Conservation (phyloP, 2,329 filamentous ascomycete genomes). For the Talaromyces funiculosus region DNA sequence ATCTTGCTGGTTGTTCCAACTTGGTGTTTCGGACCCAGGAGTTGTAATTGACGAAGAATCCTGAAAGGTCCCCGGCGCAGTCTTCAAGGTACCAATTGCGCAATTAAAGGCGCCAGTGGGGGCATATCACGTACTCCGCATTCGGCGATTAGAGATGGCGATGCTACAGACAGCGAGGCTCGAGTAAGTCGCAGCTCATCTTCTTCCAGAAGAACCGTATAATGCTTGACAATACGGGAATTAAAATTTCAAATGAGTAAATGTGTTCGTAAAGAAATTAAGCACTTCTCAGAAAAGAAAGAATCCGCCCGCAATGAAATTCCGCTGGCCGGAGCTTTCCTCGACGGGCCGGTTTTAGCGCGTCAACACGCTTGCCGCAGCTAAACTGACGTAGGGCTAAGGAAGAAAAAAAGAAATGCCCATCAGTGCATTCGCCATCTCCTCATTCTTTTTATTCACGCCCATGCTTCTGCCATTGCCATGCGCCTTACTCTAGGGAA, state of each 20-base stretch:
- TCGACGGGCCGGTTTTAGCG: slow-evolving; percentile 9
- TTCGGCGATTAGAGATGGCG: slow-evolving; percentile 11
- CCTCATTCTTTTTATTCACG: slow-evolving; percentile 6
- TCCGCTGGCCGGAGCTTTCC: slow-evolving; percentile 6
- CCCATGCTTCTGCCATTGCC: slow-evolving; percentile 16
- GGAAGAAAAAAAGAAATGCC: background rate
- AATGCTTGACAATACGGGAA: background rate
- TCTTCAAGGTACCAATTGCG: slow-evolving; percentile 4
- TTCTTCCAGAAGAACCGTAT: background rate
- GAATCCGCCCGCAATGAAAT: background rate
- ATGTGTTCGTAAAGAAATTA: background rate
- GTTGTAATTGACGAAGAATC: background rate
- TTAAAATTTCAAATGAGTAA: background rate
- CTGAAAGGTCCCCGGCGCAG: background rate
- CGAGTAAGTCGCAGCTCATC: background rate
- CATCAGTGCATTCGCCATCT: background rate
- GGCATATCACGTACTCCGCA: slow-evolving; percentile 11
- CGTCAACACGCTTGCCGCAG: slow-evolving; percentile 1
- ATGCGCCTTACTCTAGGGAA: slow-evolving; percentile 35
- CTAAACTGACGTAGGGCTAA: slow-evolving; percentile 14
- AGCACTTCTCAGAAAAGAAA: background rate
- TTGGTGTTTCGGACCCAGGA: background rate
- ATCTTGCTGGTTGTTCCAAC: slow-evolving; percentile 22
- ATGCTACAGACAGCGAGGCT: background rate
- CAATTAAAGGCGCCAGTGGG: slow-evolving; percentile 11